These are phyloP conservation scores for Scheffersomyces quercinus DNA, from an alignment of 1,139 yeast species.

Conservation along the genomic window DNA sequence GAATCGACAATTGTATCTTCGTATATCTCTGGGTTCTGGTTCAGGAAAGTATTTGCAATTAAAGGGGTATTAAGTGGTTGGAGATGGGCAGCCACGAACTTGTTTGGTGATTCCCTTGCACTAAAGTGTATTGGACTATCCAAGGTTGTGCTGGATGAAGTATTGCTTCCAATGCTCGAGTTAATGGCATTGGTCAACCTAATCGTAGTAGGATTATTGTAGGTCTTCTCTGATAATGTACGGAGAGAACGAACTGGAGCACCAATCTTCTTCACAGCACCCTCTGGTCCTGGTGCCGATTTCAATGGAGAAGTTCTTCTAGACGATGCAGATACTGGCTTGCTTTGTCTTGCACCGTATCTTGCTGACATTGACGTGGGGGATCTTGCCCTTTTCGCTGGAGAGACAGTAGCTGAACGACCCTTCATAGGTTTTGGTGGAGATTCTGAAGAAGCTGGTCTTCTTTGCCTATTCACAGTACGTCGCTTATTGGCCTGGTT, in stretches of 20 bases:
- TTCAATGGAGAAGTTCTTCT: conserved; percentile 11
- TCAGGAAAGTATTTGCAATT: conserved; percentile 4
- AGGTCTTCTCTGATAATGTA: conserved; percentile 1
- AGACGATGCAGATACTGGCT: background rate
- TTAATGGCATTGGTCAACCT: conserved; percentile 21
- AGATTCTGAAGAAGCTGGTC: background rate
- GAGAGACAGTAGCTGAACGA: conserved; percentile 1
- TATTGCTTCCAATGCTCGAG: conserved; percentile 6
- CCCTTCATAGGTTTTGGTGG: background rate
- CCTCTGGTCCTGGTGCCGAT: conserved; percentile 2
- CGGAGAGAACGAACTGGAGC: background rate
- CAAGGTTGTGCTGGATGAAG: conserved; percentile 9
- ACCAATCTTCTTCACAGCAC: background rate
- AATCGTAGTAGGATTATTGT: conserved; percentile 16
- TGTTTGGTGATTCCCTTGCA: conserved; percentile 7
- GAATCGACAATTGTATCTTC: conserved; percentile 2
- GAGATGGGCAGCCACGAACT: conserved; percentile 18
- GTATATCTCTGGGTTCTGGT: conserved; percentile 4
- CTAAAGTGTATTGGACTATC: conserved; percentile 21
- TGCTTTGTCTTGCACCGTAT: background rate
- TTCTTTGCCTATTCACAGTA: background rate
- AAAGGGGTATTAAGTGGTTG: conserved; percentile 37
- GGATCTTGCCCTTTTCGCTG: conserved; percentile 1
- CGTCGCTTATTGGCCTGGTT: conserved; percentile 4
- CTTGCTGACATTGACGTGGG: conserved; percentile 1